Percentiles rank a stretch among this genome's conserved stretches.
phyloP scores from a whole-genome alignment of 116 monocot genomes.

The Dioscorea cayenensis region DNA sequence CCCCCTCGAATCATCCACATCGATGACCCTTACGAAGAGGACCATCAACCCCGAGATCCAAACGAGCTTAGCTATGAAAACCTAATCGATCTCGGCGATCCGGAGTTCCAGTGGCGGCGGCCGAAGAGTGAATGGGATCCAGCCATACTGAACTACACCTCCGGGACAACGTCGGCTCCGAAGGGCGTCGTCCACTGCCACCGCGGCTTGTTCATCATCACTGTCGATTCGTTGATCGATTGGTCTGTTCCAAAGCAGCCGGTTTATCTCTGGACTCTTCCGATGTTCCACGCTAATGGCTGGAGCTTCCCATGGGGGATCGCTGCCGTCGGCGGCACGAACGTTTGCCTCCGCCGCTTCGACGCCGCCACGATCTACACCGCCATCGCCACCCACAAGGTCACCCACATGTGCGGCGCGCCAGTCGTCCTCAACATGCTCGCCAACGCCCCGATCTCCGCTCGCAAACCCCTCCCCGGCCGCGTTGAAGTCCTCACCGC shows the following conservation, averaged over 20 bases:
- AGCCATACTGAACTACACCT: constrained; percentile 38
- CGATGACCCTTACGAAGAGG: constrained; percentile 37
- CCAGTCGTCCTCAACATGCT: constrained; percentile 16
- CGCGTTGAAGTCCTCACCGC: constrained; percentile 1
- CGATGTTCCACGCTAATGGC: constrained; percentile 19
- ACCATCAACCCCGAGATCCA: background rate
- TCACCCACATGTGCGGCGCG: constrained; percentile 17
- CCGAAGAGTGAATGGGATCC: constrained; percentile 29
- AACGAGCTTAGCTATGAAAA: constrained; percentile 29
- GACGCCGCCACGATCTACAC: constrained; percentile 7
- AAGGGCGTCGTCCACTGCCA: constrained; percentile 51
- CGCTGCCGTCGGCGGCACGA: constrained; percentile 10
- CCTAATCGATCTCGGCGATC: constrained; percentile 18
- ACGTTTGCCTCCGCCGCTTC: constrained; percentile 12
- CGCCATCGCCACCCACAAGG: background rate
- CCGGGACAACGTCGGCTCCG: constrained; percentile 35
- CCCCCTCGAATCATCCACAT: constrained; percentile 45
- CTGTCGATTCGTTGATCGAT: constrained; percentile 23
- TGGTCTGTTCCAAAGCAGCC: constrained; percentile 26
- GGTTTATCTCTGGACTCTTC: constrained; percentile 44
- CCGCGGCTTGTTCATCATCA: constrained; percentile 28
- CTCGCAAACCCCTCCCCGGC: constrained; percentile 9
- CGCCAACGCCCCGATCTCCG: background rate
- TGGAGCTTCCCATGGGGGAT: constrained; percentile 12
- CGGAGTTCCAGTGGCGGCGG: constrained; percentile 22